A percentile compares a stretch with the other conserved stretches of the same genome.
Conservation (phyloP, 1,284 basidiomycete species). For the Cryptococcus sp. region DNA sequence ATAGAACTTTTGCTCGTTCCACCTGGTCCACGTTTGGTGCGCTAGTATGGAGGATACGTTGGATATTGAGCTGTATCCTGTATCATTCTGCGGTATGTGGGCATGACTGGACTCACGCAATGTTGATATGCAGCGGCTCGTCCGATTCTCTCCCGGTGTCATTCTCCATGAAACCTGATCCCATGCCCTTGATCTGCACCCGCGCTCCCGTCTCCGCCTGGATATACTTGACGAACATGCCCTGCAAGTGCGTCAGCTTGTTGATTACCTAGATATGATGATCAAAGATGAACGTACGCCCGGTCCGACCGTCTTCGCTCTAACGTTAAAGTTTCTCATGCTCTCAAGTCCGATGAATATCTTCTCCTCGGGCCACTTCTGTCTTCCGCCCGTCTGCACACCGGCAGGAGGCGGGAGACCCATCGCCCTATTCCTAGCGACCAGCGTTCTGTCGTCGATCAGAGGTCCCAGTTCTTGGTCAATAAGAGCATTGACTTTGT, state of each 20-base stretch:
- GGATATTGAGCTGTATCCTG: too few species aligned
- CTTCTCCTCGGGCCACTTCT: slow-evolving; percentile 97
- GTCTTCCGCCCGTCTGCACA: slow-evolving; percentile 50
- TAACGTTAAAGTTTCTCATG: slow-evolving; percentile 93
- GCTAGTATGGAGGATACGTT: slow-evolving; percentile 54
- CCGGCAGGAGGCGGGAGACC: slow-evolving; percentile 38
- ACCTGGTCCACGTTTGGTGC: slow-evolving; percentile 88
- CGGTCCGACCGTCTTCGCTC: slow-evolving; percentile 96
- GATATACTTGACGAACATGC: slow-evolving; percentile 97
- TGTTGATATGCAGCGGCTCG: slow-evolving; percentile 92
- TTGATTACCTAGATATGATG: background rate
- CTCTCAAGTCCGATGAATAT: slow-evolving; percentile 82
- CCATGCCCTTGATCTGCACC: slow-evolving; percentile 96
- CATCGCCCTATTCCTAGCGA: slow-evolving; percentile 50
- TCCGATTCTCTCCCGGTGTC: slow-evolving; percentile 88
- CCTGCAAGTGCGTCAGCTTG: slow-evolving; percentile 56
- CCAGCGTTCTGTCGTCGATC: slow-evolving; percentile 72
- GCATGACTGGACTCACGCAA: slow-evolving; percentile 64
- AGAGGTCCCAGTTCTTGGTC: slow-evolving; percentile 81
- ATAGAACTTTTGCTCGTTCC: slow-evolving; percentile 79
- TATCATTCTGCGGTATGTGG: background rate
- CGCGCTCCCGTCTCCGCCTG: slow-evolving; percentile 93
- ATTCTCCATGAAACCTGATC: slow-evolving; percentile 92
- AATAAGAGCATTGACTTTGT: slow-evolving; percentile 82
- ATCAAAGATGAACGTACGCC: slow-evolving; percentile 59